A percentile compares a stretch with the other conserved stretches of the same genome.
These are phyloP conservation scores for Xylaria sp. DNA, from an alignment of 2,329 filamentous ascomycete species.

Conservation along the genomic window DNA sequence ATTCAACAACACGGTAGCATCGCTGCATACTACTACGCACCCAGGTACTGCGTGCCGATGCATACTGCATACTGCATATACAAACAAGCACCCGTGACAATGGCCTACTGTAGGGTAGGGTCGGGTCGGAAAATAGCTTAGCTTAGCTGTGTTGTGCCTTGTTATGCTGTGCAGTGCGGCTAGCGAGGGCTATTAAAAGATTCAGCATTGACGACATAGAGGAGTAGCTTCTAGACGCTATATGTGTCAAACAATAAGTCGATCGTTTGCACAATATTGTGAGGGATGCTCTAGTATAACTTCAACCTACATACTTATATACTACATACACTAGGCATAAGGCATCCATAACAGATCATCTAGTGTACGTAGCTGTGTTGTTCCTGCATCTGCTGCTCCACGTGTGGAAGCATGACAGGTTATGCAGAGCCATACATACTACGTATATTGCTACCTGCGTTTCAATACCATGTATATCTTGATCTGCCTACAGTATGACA, in stretches of 20 bases:
- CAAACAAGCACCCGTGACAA: background rate
- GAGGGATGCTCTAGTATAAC: background rate
- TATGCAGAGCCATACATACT: background rate
- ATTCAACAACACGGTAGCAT: constrained; percentile 1
- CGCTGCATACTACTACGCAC: background rate
- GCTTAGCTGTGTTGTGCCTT: too few species aligned
- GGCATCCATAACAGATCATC: background rate
- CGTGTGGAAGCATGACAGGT: background rate
- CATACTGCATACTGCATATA: constrained; percentile 8
- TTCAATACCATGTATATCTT: background rate
- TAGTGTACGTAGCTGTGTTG: background rate
- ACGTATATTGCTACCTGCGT: background rate
- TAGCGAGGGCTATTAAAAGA: background rate
- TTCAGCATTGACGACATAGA: background rate
- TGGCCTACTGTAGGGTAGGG: background rate
- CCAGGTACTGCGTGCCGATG: background rate
- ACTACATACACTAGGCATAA: background rate
- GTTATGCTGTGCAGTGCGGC: background rate
- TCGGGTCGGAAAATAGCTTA: too few species aligned
- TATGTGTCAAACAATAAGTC: constrained; percentile 3
- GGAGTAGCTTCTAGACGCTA: background rate
- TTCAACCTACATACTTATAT: background rate
- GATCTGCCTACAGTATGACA: background rate
- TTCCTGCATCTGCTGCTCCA: background rate
- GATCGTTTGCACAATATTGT: background rate